A percentile compares a stretch with the other conserved stretches of the same genome.
phyloP scores from a whole-genome alignment of 345 rosid species.

The Citrus australasica region DNA sequence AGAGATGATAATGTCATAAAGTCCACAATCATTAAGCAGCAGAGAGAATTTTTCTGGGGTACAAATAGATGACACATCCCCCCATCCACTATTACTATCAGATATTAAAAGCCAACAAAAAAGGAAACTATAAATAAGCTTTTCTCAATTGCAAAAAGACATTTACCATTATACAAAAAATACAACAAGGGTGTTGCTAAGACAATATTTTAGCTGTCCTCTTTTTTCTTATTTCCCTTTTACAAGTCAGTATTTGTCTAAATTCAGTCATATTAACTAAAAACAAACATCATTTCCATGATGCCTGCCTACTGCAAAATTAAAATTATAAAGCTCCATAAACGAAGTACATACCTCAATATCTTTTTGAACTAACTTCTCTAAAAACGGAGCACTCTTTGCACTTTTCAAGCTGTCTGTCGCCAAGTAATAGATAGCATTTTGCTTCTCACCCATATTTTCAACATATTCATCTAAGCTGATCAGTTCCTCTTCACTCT shows the following conservation, averaged over 20 bases:
- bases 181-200: neutral
- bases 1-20: neutral
- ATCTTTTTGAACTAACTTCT: constrained; percentile 84
- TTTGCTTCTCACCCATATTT: constrained; percentile 95
- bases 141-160: neutral
- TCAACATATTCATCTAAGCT: constrained; percentile 87
- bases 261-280: neutral
- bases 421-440: constrained; percentile 91
- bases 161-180: neutral
- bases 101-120: neutral
- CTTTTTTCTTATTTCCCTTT: neutral
- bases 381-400: constrained; percentile 90
- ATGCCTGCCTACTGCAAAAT: neutral
- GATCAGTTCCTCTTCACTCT: constrained; percentile 76
- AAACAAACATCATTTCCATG: neutral
- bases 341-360: constrained; percentile 57
- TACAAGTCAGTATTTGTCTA: neutral
- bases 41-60: neutral
- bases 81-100: neutral
- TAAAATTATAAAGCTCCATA: neutral
- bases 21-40: neutral
- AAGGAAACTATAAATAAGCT: neutral
- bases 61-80: neutral
- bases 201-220: neutral
- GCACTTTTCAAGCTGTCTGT: constrained; percentile 95